Evolutionary conservation across 495 filamentous ascomycete species (phyloP), one percentile per base, ranked within the genome.

Genomic region (Hypoxylon cercidicola): DNA sequence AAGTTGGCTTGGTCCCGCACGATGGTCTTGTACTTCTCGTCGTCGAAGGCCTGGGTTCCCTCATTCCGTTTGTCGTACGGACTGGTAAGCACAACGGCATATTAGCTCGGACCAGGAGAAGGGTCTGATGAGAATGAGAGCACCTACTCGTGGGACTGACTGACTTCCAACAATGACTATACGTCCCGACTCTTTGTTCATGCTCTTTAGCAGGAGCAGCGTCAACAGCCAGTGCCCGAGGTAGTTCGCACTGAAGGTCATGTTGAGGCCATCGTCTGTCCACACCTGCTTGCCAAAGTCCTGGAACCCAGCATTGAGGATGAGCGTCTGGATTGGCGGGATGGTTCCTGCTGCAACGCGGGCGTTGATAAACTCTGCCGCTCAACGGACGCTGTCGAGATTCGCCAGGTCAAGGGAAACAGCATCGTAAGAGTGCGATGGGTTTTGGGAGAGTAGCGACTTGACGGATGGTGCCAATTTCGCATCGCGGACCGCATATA

Each of bases 251-350:
- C 71, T 70, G 53, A 81, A 81, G 0, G 67, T 74, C 25, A 50
- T 69, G 12, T 78, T 75, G 25, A 73, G 66, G 0, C 69, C 72
- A 15, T 70, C 62, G 4, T 69, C 39, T 6, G 37, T 77, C 39
- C 65, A 79, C 2, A 25, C 21, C 53, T 76, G 72, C 15, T 64
- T 62, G n/a, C 59, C 59, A n/a, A 66, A 60, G 34, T 75, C 73
- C 34, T 66, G 60, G 54, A 52, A 68, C 12, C 68, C 76, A 0
- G 79, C 78, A 48, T 78, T 81, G 57, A 80, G 77, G 52, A 82
- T 59, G 4, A 83, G 64, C 7, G 69, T 66, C 46, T 72, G 74
- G 55, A 82, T 77, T 0, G 76, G 75, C 18, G 78, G 74, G 43
- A 78, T 68, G 0, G 68, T 45, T 15, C 60, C 64, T 7, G 54